These are phyloP conservation scores for Ascochyta rabiei DNA, from an alignment of 2,329 filamentous ascomycete species.

Conservation along the genomic window DNA sequence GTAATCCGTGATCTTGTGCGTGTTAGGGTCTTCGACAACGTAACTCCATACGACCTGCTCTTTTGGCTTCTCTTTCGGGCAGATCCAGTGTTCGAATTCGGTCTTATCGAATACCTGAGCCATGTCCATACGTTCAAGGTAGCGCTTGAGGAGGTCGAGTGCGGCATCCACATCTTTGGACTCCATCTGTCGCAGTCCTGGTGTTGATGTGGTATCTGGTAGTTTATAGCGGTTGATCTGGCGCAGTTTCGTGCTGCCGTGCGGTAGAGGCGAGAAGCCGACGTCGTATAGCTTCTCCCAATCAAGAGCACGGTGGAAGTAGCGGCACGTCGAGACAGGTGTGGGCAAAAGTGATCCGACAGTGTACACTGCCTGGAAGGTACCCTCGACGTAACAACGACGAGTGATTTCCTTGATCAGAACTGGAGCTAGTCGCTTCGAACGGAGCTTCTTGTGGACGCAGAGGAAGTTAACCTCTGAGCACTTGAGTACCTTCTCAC, in stretches of 20 bases:
- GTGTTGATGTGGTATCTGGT: conserved; percentile 73
- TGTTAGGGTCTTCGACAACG: conserved; percentile 74
- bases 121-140: conserved; percentile 81
- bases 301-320: conserved; percentile 92
- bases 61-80: conserved; percentile 63
- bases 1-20: conserved; percentile 90
- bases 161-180: conserved; percentile 78
- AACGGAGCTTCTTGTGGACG: conserved; percentile 95
- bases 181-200: conserved; percentile 81
- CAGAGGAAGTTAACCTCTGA: conserved; percentile 98
- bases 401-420: conserved; percentile 98
- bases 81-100: conserved; percentile 87
- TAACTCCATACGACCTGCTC: conserved; percentile 92
- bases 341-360: conserved; percentile 89
- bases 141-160: conserved; percentile 74
- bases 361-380: conserved; percentile 96
- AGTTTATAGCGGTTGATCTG: conserved; percentile 88
- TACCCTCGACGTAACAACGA: conserved; percentile 81
- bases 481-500: conserved; percentile 74
- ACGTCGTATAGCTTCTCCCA: conserved; percentile 97
- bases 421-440: conserved; percentile 89
- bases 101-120: conserved; percentile 79
- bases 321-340: conserved; percentile 89
- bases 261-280: conserved; percentile 87
- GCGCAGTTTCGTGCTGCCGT: conserved; percentile 80